phyloP scores from a whole-genome alignment of 2,329 filamentous ascomycete species.

The Escovopsis sp. region DNA sequence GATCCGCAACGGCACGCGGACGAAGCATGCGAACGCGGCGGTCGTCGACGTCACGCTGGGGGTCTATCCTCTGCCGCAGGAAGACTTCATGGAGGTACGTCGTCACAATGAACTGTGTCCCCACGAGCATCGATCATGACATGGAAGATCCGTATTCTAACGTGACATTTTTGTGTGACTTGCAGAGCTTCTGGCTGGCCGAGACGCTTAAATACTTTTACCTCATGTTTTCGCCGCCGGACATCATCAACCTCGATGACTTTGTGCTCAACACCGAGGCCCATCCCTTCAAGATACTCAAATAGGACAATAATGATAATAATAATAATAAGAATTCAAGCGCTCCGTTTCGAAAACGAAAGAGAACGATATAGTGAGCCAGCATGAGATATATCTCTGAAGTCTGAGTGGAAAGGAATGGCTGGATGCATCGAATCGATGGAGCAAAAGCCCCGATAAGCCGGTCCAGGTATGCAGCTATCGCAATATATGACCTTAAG shows the following conservation, averaged over 20 bases:
- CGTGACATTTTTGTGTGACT: neutral
- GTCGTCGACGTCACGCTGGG: slow-evolving; percentile 41
- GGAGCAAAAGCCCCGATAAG: too few relatives aligned
- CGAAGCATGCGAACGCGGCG: slow-evolving; percentile 45
- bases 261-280: slow-evolving; percentile 45
- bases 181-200: slow-evolving; percentile 71
- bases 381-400: too few relatives aligned
- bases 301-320: neutral
- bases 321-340: neutral
- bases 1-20: slow-evolving; percentile 42
- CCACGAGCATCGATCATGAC: neutral
- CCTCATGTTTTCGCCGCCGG: slow-evolving; percentile 47
- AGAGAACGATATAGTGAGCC: too few relatives aligned
- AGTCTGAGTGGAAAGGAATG: too few relatives aligned
- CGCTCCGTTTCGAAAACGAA: neutral
- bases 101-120: slow-evolving; percentile 9
- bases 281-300: slow-evolving; percentile 27
- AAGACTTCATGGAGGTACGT: slow-evolving; percentile 45
- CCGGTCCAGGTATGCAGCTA: too few relatives aligned
- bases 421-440: too few relatives aligned
- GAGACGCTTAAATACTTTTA: slow-evolving; percentile 74
- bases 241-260: slow-evolving; percentile 41
- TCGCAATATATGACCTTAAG: too few relatives aligned
- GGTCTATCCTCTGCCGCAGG: slow-evolving; percentile 9
- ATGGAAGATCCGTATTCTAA: neutral